Evolutionary conservation across 139 green algal genomes (phyloP), one percentile per base, ranked within the genome.

Genomic region (Chlamydomonas eustigma): DNA sequence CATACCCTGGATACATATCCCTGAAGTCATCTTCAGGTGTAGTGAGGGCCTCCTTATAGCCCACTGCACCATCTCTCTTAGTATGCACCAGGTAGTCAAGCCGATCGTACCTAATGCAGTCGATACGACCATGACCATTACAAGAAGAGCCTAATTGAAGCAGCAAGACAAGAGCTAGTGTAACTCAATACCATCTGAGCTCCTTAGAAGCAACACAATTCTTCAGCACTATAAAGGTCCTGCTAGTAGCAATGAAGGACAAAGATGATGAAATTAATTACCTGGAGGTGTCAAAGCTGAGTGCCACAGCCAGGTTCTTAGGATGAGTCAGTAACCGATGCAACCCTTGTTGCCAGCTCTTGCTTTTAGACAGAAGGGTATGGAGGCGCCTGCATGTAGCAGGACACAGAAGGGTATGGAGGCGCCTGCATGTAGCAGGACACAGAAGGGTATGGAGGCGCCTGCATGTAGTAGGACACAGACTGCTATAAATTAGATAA

Each of bases 231-330:
- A n/a, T n/a, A n/a, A n/a, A n/a, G n/a, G n/a, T n/a, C n/a, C n/a
- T n/a, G n/a, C n/a, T n/a, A n/a, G n/a, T n/a, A n/a, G n/a, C n/a
- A n/a, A n/a, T n/a, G n/a, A n/a, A n/a, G n/a, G n/a, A n/a, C n/a
- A n/a, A n/a, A n/a, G n/a, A n/a, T n/a, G n/a, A n/a, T n/a, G n/a
- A n/a, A n/a, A n/a, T n/a, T n/a, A 58, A 12, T 18, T 22, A 69
- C 24, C 66, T 28, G 8, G 66, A 73, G 31, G 30, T 73, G 66
- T 73, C 66, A 73, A 73, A 73, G 6, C 6, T 39, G 30, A 73
- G 32, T 35, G 66, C 66, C 6, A 73, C 66, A 4, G 66, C 66
- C 31, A 73, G 66, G 32, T 73, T 73, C 33, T 35, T 32, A 32
- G 66, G 66, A 6, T 44, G 30, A 6, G 28, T 35, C 28, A 44